phyloP scores from a whole-genome alignment of 2,329 filamentous ascomycete genomes.

The Colletotrichum gloeosporioides region DNA sequence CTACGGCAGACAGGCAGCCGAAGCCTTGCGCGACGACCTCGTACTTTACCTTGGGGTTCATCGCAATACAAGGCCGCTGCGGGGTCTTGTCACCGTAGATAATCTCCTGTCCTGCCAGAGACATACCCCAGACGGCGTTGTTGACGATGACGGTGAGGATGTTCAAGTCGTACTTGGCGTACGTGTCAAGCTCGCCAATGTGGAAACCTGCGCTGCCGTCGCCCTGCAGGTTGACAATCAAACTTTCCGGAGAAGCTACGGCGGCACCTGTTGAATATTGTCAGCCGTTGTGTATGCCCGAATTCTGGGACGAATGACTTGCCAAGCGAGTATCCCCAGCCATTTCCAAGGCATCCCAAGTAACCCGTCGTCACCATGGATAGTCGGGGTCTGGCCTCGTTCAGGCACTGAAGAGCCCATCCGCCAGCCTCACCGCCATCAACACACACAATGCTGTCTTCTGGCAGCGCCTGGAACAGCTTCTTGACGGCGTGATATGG shows the following conservation, averaged over 20 bases:
- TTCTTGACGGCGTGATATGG: background rate
- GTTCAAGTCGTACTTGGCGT: constrained; percentile 1
- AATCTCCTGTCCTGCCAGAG: constrained; percentile 2
- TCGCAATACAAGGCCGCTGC: constrained; percentile 2
- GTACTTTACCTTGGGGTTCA: constrained; percentile 1
- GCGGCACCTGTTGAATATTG: background rate
- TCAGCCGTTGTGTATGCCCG: background rate
- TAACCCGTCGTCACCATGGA: background rate
- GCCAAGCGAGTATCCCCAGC: constrained; percentile 7
- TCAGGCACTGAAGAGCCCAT: background rate
- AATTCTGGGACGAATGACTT: background rate
- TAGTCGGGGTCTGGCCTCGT: background rate
- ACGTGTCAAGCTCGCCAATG: constrained; percentile 9
- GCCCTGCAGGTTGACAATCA: constrained; percentile 1
- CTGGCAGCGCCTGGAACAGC: background rate
- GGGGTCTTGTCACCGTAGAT: constrained; percentile 1
- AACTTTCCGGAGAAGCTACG: background rate
- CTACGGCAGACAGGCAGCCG: background rate
- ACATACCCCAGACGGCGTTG: constrained; percentile 12
- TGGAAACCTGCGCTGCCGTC: constrained; percentile 7
- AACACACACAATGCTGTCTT: background rate
- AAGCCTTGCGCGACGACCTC: background rate
- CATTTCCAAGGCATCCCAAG: background rate
- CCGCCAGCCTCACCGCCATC: constrained; percentile 1
- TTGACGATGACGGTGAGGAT: constrained; percentile 3